Evolutionary conservation across 352 stramenopile genomes (phyloP).

Genomic region (Albugo laibachii): DNA sequence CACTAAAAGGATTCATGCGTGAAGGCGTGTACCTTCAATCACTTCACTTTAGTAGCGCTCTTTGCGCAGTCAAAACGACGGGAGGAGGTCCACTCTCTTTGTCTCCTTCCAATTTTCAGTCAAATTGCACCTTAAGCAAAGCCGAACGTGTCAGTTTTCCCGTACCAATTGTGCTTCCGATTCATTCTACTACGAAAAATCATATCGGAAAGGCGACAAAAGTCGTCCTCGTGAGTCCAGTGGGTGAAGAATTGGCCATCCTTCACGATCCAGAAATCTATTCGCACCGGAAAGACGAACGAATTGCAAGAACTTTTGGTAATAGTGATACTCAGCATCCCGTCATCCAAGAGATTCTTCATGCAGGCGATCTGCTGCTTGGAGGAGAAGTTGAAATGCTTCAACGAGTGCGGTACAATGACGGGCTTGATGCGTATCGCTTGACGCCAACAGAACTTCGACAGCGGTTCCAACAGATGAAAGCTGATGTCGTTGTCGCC

Average conservation of each 20-base stretch:
- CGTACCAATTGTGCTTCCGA: constrained; percentile 94
- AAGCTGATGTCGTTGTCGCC: constrained; percentile 92
- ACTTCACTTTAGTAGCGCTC: constrained; percentile 92
- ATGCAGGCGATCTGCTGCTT: constrained; percentile 88
- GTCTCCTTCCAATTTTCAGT: constrained; percentile 85
- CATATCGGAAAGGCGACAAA: constrained; percentile 39
- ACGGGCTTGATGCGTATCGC: constrained; percentile 92
- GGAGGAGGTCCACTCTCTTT: constrained; percentile 29
- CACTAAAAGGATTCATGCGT: constrained; percentile 94
- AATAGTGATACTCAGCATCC: constrained; percentile 87
- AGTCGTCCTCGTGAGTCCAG: constrained; percentile 87
- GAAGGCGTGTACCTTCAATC: constrained; percentile 93
- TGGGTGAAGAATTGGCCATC: constrained; percentile 86
- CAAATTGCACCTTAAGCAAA: constrained; percentile 41
- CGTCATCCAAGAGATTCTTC: constrained; percentile 93
- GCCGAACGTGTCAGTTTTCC: constrained; percentile 87
- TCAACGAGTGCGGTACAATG: constrained; percentile 90
- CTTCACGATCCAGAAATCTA: constrained; percentile 90
- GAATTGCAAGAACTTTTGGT: constrained; percentile 92
- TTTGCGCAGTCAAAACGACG: constrained; percentile 88
- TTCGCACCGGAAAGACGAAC: constrained; percentile 94
- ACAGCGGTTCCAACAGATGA: constrained; percentile 86
- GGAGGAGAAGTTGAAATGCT: constrained; percentile 93
- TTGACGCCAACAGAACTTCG: constrained; percentile 87
- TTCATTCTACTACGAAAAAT: constrained; percentile 85